Conservation (phyloP, 2,329 filamentous ascomycete genomes). For the Arthrocladium fulminans region DNA sequence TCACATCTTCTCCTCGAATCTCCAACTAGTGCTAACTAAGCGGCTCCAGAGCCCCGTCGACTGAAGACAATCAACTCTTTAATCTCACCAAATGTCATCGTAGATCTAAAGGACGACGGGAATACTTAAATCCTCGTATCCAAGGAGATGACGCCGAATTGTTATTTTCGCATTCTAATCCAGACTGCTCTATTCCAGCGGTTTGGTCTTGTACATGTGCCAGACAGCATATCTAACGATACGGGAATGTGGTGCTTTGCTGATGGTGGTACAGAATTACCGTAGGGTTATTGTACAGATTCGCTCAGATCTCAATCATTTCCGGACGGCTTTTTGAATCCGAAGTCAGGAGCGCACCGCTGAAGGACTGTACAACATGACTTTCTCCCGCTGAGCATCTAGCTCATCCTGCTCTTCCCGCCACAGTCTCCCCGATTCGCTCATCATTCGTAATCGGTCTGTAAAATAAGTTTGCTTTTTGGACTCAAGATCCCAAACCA, state of each 20-base stretch:
- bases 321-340: conserved; percentile 2
- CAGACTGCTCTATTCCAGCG: not conserved
- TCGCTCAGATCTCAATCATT: not conserved
- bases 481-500: conserved; percentile 30
- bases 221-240: conserved; percentile 2
- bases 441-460: conserved; percentile 37
- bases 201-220: conserved; percentile 1
- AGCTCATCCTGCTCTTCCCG: conserved; percentile 47
- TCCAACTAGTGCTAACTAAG: too few relatives aligned
- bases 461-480: conserved; percentile 40
- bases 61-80: too few relatives aligned
- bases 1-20: too few relatives aligned
- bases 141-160: not conserved
- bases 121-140: not conserved
- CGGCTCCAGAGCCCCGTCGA: too few relatives aligned
- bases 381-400: conserved; percentile 37
- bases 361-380: conserved; percentile 19
- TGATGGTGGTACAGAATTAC: not conserved
- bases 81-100: too few relatives aligned
- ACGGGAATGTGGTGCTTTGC: not conserved
- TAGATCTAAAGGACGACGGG: too few relatives aligned
- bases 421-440: conserved; percentile 49
- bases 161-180: not conserved
- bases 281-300: not conserved
- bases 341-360: not conserved